Evolutionary conservation across 768 basidiomycete genomes (phyloP), one percentile per base, ranked within the genome.

Genomic region (Holtermanniella nyarrowii): DNA sequence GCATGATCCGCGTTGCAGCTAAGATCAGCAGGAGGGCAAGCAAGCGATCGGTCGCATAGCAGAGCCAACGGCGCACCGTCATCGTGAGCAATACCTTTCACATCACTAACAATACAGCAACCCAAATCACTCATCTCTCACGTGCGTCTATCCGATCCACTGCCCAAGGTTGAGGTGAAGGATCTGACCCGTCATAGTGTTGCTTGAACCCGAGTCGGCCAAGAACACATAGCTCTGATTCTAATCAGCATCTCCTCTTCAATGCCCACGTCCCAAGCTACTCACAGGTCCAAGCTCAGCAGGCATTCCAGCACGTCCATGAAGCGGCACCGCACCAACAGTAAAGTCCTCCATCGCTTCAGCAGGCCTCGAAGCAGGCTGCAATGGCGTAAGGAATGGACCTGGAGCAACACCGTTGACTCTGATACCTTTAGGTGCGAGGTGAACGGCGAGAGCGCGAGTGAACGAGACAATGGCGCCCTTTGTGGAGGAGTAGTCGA

Each of bases 391-490:
- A 58, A 77, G 74, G 43, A 82, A 76, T 7, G 79, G 79, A 1
- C 81, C 79, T 26, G 68, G 62, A 44, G 64, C 72, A n/a, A 79
- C 72, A 2, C 70, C 74, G 57, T 80, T 79, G 46, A 80, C 80
- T 52, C 79, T 73, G 49, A 82, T 80, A 4, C 77, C 79, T 63
- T 78, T 79, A 14, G 78, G 74, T 24, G 76, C 76, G 20, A 81
- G 70, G 46, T 81, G 78, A 26, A 73, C 59, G 0, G 80, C 77
- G 31, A 82, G 72, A 7, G 78, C 75, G 20, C 79, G 76, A 4
- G 79, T 80, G 65, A 82, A 82, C 12, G 77, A 70, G 5, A 78
- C 61, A 59, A 82, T 80, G 4, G 78, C 79, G 3, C 80, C 81
- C 68, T 83, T 82, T 5, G 82, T 82, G 1, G 77, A 59, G 4